phyloP scores from a whole-genome alignment of 352 stramenopile species.

The Pythium dissotocum region DNA sequence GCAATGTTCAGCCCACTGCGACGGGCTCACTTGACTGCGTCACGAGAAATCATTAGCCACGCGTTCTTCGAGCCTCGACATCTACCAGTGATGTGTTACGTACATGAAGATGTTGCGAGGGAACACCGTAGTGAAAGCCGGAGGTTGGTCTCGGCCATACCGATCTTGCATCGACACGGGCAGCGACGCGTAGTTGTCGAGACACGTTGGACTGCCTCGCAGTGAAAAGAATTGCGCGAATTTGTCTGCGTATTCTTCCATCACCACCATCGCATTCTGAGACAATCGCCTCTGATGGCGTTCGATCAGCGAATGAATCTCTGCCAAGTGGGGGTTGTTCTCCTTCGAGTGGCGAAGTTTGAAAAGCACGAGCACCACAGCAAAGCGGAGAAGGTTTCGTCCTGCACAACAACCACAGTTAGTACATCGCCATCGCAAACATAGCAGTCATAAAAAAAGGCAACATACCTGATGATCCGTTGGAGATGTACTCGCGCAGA shows the following conservation, averaged over 20 bases:
- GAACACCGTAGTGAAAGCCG: constrained; percentile 18
- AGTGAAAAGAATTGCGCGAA: constrained; percentile 60
- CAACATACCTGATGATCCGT: constrained; percentile 44
- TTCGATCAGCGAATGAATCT: constrained; percentile 45
- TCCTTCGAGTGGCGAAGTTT: constrained; percentile 35
- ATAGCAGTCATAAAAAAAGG: not conserved
- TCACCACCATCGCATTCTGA: constrained; percentile 31
- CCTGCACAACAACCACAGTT: constrained; percentile 5
- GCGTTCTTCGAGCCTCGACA: not conserved
- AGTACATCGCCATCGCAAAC: not conserved
- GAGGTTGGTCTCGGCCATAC: constrained; percentile 13
- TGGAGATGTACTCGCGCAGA: constrained; percentile 48
- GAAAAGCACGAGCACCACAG: constrained; percentile 61
- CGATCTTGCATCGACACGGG: constrained; percentile 20
- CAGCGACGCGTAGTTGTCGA: constrained; percentile 19
- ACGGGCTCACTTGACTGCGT: constrained; percentile 52
- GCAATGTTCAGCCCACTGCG: constrained; percentile 71
- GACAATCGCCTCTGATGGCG: constrained; percentile 19
- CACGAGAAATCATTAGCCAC: not conserved
- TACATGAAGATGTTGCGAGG: constrained; percentile 30
- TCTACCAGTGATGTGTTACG: not conserved
- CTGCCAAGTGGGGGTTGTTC: not conserved
- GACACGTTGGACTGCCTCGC: constrained; percentile 33
- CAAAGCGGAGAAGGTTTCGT: constrained; percentile 47
- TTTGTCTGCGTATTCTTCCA: constrained; percentile 56